Evolutionary conservation across 805 yeast genomes (phyloP), one percentile per base, ranked within the genome.

Genomic region (Sungouiozyma intestinalis): DNA sequence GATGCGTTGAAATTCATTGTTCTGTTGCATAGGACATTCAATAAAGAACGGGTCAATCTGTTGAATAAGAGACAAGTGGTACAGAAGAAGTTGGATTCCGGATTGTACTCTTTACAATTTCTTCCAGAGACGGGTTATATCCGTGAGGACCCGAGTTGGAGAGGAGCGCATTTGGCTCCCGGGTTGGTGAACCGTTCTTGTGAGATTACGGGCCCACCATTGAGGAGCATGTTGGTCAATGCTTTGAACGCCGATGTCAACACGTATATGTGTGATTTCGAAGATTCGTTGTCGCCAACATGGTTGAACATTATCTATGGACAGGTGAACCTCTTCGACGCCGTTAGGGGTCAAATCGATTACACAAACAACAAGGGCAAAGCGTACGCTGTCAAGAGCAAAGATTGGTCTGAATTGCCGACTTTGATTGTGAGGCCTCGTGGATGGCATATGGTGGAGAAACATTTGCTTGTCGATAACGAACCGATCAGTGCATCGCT

Each of bases 171-270:
- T 33, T 69, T 79, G 40, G 87, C 85, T 33, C 80, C 79, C 34
- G 86, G 87, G 40, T 66, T 83, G 52, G 73, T 74, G 45, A 82
- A 80, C 60, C 74, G 94, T 66, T 74, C 86, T 58, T 79, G 77
- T 36, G 92, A 83, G 63, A 83, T 83, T 62, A 83, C 94, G 18
- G 94, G 94, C 40, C 94, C 94, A 16, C 83, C 88, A 41, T 82
- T 81, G 58, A 74, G 90, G 49, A 81, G 83, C 54, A 83, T 83
- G 94, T 76, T 83, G 48, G 77, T 83, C 55, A 83, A 82, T 57
- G 92, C 90, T 2, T 71, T 83, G 59, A 83, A 83, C 64, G 78
- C 88, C 0, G 71, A 73, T 42, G 92, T 83, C 36, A 81, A 81
- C 48, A 82, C 92, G 24, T 83, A 83, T 60, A 83, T 83, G 92